Evolutionary conservation across 2,329 filamentous ascomycete species (phyloP), one percentile per base, ranked within the genome.

Genomic region (Ceratocystis alfenasii): DNA sequence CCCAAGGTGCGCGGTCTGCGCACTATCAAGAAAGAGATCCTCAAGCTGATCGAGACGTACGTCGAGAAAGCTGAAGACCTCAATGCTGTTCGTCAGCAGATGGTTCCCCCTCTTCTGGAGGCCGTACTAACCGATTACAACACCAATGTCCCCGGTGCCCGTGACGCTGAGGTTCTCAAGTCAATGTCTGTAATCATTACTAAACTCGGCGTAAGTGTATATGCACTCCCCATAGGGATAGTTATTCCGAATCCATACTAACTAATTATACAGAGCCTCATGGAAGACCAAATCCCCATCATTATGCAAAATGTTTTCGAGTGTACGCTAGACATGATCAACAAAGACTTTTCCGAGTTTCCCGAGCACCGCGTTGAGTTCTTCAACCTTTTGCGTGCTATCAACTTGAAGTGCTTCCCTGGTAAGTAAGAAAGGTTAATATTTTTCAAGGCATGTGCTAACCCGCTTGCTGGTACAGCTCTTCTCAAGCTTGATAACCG

Each of bases 271-370:
- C 48, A 95, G 89, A 84, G 85, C 70, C 81, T 97, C 73, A 99
- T 99, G 95, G 94, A 97, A 75, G 94, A 97, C 74, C 94, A 97
- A 76, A 90, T 99, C 55, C 91, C 94, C 8, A 87, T 87, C 62
- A 97, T 99, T 73, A 96, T 99, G 89, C 92, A 97, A 76, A 95
- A 93, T 70, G 90, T 99, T 30, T 99, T 99, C 72, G 93, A 97
- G 76, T 97, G 93, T 79, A 99, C 94, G 2, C 81, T 99, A 66
- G 91, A 96, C 72, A 99, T 99, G 94, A 99, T 99, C 79, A 99
- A 97, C 84, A 99, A 99, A 79, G 94, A 99, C 76, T 99, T 99
- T 77, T 96, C 95, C 60, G 94, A 99, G 74, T 99, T 95, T 75
- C 94, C 94, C 0, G 94, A 99, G 75, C 94, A 99, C 74, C 88